These are phyloP conservation scores for Colletotrichum sp. DNA, from an alignment of 2,329 filamentous ascomycete genomes.

Conservation along the genomic window DNA sequence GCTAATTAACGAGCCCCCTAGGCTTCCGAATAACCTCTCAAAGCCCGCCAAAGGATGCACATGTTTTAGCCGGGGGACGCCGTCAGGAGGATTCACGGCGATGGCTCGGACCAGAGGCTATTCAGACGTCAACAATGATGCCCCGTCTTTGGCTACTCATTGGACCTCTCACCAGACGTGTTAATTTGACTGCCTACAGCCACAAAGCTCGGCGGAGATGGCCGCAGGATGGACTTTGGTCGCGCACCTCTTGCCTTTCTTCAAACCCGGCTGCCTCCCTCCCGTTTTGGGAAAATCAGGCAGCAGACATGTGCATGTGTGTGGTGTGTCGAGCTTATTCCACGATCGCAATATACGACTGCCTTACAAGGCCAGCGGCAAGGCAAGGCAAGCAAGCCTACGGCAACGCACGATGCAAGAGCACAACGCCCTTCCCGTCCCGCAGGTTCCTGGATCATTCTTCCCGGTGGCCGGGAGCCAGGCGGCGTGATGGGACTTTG, in stretches of 20 bases:
- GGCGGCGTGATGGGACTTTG: not conserved
- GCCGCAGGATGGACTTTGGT: not conserved
- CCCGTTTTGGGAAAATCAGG: not conserved
- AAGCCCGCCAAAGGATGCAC: not conserved
- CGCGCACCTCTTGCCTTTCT: not conserved
- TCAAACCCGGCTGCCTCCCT: not conserved
- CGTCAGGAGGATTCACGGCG: not conserved
- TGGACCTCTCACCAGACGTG: not conserved
- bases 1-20: not conserved
- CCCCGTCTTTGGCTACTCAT: not conserved
- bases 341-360: not conserved
- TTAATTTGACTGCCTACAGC: not conserved
- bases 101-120: conserved; percentile 1
- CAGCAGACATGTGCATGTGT: not conserved
- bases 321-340: not conserved
- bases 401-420: not conserved
- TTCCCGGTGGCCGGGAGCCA: not conserved
- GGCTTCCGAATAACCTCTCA: not conserved
- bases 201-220: not conserved
- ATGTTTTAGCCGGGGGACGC: not conserved
- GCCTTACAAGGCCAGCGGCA: not conserved
- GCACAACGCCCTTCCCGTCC: not conserved
- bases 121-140: conserved; percentile 5
- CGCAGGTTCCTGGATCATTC: not conserved
- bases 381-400: not conserved